Conservation (phyloP, 2,329 filamentous ascomycete species). For the Massarina eburnea region DNA sequence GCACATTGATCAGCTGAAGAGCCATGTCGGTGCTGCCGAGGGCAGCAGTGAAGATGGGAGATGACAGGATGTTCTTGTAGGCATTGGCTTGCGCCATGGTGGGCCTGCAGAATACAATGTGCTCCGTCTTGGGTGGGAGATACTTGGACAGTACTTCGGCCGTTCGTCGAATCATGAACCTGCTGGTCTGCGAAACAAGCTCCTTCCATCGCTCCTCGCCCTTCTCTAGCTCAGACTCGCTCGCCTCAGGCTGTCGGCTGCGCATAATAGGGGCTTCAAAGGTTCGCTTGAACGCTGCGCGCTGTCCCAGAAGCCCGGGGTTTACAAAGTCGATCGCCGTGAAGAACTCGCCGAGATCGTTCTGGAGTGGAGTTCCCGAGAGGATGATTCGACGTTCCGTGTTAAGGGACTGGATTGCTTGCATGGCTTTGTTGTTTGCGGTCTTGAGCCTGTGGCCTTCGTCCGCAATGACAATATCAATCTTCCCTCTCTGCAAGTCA, state of each 20-base stretch:
- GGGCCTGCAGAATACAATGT: constrained; percentile 66
- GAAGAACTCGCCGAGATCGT: constrained; percentile 68
- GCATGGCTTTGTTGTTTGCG: constrained; percentile 67
- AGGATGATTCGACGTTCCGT: constrained; percentile 64
- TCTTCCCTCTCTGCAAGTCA: constrained; percentile 62
- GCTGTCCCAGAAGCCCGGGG: constrained; percentile 64
- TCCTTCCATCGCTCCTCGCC: constrained; percentile 64
- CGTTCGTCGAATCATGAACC: constrained; percentile 67
- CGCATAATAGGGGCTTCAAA: constrained; percentile 67
- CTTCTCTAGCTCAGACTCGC: constrained; percentile 62
- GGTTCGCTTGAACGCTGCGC: constrained; percentile 63
- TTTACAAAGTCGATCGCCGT: constrained; percentile 71
- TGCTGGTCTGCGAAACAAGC: constrained; percentile 60
- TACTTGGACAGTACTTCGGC: constrained; percentile 68
- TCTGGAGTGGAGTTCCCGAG: constrained; percentile 69
- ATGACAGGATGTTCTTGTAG: constrained; percentile 65
- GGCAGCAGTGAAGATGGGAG: constrained; percentile 63
- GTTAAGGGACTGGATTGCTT: constrained; percentile 65
- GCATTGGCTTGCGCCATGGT: constrained; percentile 62
- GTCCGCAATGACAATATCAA: constrained; percentile 72
- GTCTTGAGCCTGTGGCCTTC: constrained; percentile 70
- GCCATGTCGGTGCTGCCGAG: constrained; percentile 64
- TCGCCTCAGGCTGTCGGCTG: constrained; percentile 65
- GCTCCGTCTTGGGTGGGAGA: constrained; percentile 67
- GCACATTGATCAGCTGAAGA: constrained; percentile 68